Evolutionary conservation across 192 early-diverging fungal species (phyloP).

Genomic region (Lobosporangium transversale): DNA sequence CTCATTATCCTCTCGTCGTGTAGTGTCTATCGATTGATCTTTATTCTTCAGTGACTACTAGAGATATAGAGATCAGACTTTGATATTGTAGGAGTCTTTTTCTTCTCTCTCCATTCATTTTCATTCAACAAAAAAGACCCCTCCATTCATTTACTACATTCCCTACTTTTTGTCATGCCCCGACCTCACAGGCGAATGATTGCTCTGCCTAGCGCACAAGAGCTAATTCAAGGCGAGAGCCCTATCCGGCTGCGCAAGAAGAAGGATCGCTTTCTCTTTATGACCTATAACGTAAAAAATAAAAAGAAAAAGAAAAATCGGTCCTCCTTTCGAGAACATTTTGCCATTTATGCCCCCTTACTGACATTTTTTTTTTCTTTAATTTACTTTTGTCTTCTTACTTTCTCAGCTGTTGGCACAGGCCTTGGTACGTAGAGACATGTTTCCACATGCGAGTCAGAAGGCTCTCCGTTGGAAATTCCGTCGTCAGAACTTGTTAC

Average conservation of each 20-base stretch:
- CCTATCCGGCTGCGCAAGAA: constrained; percentile 43
- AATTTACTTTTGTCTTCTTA: background rate
- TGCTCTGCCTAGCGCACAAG: constrained; percentile 20
- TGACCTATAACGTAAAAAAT: constrained; percentile 64
- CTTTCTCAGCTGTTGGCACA: constrained; percentile 60
- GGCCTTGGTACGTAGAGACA: constrained; percentile 58
- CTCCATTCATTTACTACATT: background rate
- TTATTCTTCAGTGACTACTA: no score
- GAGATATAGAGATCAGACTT: no score
- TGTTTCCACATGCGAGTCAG: constrained; percentile 66
- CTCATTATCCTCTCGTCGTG: no score
- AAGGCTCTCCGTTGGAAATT: constrained; percentile 63
- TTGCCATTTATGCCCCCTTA: background rate
- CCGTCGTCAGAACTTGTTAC: constrained; percentile 55
- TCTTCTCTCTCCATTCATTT: no score
- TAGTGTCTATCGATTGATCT: no score
- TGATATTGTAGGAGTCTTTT: no score
- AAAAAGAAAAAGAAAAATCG: background rate
- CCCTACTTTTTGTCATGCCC: constrained; percentile 16
- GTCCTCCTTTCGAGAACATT: background rate
- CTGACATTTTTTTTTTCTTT: background rate
- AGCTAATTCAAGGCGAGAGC: constrained; percentile 6
- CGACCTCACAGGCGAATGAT: constrained; percentile 43
- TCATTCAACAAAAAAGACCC: no score
- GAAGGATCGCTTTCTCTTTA: constrained; percentile 57